Base-by-base conservation (phyloP, 2,329 filamentous ascomycete genomes). In the Clarireedia homoeocarpa region DNA sequence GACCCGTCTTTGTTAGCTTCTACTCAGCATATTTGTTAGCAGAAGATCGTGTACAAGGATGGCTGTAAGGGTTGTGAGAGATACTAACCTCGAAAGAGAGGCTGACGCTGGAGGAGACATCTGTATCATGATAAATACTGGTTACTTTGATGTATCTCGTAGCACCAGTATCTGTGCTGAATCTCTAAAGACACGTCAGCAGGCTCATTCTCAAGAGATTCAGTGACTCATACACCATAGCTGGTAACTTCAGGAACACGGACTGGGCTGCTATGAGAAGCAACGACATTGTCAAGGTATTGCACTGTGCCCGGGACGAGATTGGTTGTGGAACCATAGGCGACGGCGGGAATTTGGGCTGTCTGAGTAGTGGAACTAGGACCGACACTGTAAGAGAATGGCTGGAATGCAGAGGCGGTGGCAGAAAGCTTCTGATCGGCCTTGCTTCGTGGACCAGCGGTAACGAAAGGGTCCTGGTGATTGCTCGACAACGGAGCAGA, bases 401-500 rank as follows among this genome's bases (percentile, higher is more conserved):
- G 85, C 15, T 76, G 79, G 62, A 88, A 88, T 1, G 76, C 67
- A 1, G 79, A 80, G 1, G 84, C 84, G 6, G 79, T 85, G 1
- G 85, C 82, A 4, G 84, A 88, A 23, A 89, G 71, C 61, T 81
- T 78, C 57, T 73, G 75, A 48, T 70, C 58, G 49, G 63, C 30
- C 62, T 73, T 70, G 63, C 66, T 60, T 46, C 61, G 64, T 15
- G 66, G 58, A 15, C 63, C 63, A 17, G 67, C 62, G 44, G 68
- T 68, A 2, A 75, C 77, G 36, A 84, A 85, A 0, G 82, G 82
- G 57, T 85, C 64, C 6, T 60, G 56, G 27, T 62, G 50, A 24
- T 50, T 59, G 9, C 58, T 57, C 17, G 63, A 57, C 42, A 63
- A 48, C 39, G 59, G 49, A 66, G 62, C 30, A 67, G 62, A 46